A percentile compares a stretch with the other conserved stretches of the same genome.
Evolutionary conservation across 1,284 basidiomycete genomes (phyloP).

Genomic region (Ganoderma sp.): DNA sequence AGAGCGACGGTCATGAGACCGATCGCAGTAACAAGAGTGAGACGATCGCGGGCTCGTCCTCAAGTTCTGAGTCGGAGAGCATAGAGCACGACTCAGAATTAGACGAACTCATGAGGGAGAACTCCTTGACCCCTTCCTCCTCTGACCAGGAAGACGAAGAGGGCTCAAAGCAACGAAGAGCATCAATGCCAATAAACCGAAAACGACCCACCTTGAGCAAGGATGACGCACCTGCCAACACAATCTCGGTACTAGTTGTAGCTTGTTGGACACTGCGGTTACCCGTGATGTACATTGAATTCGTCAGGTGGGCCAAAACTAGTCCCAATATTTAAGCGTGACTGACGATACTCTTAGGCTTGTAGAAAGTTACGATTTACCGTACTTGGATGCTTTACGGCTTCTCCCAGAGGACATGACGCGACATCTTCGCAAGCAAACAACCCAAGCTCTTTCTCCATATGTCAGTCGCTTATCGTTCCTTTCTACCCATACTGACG

Average conservation of each 20-base stretch:
- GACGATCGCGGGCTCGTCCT: constrained; percentile 28
- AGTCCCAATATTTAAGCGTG: background rate
- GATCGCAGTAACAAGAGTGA: constrained; percentile 28
- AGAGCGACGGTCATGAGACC: constrained; percentile 39
- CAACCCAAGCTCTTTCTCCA: constrained; percentile 69
- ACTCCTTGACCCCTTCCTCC: constrained; percentile 52
- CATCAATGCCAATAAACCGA: constrained; percentile 3
- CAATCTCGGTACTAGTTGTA: constrained; percentile 69
- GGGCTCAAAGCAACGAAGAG: constrained; percentile 26
- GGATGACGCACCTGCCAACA: constrained; percentile 63
- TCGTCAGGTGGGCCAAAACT: constrained; percentile 58
- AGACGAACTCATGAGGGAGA: constrained; percentile 57
- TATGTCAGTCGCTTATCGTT: constrained; percentile 51
- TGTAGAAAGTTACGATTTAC: constrained; percentile 76
- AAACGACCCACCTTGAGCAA: constrained; percentile 33
- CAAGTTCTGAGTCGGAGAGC: constrained; percentile 27
- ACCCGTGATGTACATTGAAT: constrained; percentile 76
- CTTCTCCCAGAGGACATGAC: constrained; percentile 70
- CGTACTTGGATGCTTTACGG: constrained; percentile 80
- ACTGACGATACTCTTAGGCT: constrained; percentile 48
- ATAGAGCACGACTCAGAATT: constrained; percentile 52
- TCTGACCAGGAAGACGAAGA: constrained; percentile 48
- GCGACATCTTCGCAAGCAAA: constrained; percentile 72
- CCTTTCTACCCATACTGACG: background rate
- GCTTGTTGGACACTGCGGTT: constrained; percentile 81